Conservation (phyloP, 176 grass and related monocot species). For the Alopecurus myosuroides region DNA sequence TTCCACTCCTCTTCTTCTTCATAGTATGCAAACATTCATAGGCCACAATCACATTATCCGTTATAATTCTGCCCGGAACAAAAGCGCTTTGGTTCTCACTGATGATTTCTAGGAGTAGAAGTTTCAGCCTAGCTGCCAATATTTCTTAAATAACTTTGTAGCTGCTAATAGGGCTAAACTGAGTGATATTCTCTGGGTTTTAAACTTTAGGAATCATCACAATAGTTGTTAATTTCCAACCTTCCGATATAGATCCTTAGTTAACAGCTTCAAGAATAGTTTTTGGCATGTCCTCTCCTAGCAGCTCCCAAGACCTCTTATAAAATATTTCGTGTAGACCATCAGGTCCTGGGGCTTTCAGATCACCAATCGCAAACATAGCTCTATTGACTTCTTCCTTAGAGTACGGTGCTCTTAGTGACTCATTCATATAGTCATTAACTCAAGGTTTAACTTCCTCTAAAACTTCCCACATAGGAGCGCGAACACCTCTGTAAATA, state of each 20-base stretch:
- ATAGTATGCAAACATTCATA: neutral
- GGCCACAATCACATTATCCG: neutral
- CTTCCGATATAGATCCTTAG: neutral
- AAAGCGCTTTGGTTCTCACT: neutral
- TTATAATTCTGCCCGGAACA: neutral
- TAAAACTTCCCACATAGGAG: accelerated
- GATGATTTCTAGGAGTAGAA: neutral
- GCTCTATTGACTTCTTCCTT: too few relatives aligned
- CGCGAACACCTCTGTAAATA: too few relatives aligned
- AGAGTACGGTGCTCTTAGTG: too few relatives aligned
- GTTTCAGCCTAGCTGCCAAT: neutral
- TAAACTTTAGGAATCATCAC: neutral
- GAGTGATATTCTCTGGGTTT: neutral
- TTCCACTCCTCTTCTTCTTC: neutral
- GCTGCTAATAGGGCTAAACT: neutral
- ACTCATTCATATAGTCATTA: neutral
- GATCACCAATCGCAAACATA: neutral
- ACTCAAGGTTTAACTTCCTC: neutral
- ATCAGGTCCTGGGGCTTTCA: neutral
- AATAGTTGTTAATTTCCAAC: neutral
- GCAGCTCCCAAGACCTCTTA: neutral
- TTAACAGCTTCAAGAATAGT: neutral
- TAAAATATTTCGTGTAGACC: neutral
- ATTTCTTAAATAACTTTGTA: neutral
- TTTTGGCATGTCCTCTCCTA: neutral